Evolutionary conservation across 1,139 yeast genomes (phyloP).

Genomic region (Sugiyamaella japonica): DNA sequence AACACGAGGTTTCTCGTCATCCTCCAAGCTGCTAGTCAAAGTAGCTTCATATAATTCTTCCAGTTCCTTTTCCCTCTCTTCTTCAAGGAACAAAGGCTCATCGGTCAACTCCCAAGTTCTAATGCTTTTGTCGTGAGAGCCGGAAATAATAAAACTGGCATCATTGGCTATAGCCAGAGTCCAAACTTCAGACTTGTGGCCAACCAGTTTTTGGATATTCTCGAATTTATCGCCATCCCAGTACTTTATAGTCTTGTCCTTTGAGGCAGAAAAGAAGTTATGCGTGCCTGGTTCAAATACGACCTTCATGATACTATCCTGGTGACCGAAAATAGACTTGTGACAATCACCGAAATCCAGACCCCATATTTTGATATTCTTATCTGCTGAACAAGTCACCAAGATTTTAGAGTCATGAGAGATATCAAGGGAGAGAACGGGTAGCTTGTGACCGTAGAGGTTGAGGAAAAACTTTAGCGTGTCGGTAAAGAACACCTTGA

Average conservation of each 20-base stretch:
- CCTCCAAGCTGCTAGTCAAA: constrained; percentile 67
- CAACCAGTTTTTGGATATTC: constrained; percentile 80
- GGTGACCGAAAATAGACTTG: constrained; percentile 93
- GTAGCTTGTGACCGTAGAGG: constrained; percentile 93
- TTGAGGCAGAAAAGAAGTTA: constrained; percentile 85
- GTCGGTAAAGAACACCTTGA: constrained; percentile 87
- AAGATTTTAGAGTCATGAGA: constrained; percentile 83
- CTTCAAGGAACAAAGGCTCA: constrained; percentile 92
- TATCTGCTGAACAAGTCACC: constrained; percentile 93
- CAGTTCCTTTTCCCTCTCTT: constrained; percentile 92
- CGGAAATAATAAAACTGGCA: constrained; percentile 75
- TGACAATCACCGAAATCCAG: constrained; percentile 98
- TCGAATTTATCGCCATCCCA: constrained; percentile 99
- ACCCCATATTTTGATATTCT: constrained; percentile 97
- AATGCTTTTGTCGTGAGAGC: constrained; percentile 91
- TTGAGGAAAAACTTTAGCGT: constrained; percentile 83
- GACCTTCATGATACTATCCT: constrained; percentile 90
- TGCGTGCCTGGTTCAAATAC: constrained; percentile 80
- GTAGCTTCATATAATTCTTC: constrained; percentile 87
- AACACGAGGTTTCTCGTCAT: constrained; percentile 49
- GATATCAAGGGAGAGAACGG: constrained; percentile 79
- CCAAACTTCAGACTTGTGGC: constrained; percentile 94
- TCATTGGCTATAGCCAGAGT: constrained; percentile 71
- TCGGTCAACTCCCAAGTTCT: constrained; percentile 90
- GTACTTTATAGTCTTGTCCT: constrained; percentile 85